Base-by-base conservation (phyloP, 164 flowering plant genomes). In the Piper betle region DNA sequence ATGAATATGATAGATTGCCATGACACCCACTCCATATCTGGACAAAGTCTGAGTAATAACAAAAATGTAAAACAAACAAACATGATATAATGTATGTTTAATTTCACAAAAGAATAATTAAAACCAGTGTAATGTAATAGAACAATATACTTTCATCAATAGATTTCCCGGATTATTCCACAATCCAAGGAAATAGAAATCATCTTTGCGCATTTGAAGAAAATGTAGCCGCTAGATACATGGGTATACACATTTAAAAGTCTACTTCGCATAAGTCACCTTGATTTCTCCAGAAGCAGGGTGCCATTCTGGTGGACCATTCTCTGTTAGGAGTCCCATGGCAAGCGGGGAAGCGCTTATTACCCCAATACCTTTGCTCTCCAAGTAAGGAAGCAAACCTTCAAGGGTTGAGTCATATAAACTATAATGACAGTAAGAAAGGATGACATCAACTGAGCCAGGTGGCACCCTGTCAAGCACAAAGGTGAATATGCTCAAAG, bases 291-390 rank as follows among this genome's bases (percentile, higher is more conserved):
- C 74, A 38, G 95, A 76, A 60, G 99, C 99, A 46, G 99, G 97
- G 69, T 93, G 99, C 99, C 99, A 90, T 39, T 82, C 87, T 15
- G 99, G 99, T 3, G 96, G 95, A 38, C 97, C 99, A 73, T 57
- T 75, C 68, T 93, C 95, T 8, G 96, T 90, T 40, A 88, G 91
- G 68, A 93, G 95, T 40, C 99, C 99, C 99, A 90, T 93, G 39
- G 97, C 76, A 58, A 93, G 83, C 0, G 97, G 99, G 72, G 99
- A 86, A 69, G 99, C 97, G 71, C 78, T 83, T 43, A 93, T 90
- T 7, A 90, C 74, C 40, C 99, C 97, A 19, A 90, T 88, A 60
- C 87, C 93, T 62, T 90, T 93, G 75, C 87, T 80, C 82, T 88
- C 86, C 78, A 93, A 73, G 79, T 90, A 93, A 42, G 97, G 99